Conservation (phyloP, 2,329 filamentous ascomycete genomes). For the Domatiomyces catenatus region DNA sequence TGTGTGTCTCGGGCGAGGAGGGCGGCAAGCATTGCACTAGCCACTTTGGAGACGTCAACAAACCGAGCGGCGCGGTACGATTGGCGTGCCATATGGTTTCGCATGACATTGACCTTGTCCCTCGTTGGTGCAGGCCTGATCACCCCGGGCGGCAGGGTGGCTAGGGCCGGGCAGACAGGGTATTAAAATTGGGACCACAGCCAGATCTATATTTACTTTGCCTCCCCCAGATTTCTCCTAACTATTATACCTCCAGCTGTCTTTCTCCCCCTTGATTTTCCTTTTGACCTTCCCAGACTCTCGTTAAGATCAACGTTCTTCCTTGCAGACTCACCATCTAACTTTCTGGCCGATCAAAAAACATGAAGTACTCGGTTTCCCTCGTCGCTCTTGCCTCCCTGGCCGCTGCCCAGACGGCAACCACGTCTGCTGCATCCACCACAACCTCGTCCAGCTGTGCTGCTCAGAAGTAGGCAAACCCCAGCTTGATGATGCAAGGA, state of each 20-base stretch:
- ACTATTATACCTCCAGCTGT: neutral
- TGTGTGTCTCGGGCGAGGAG: neutral
- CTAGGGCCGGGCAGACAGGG: neutral
- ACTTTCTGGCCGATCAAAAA: neutral
- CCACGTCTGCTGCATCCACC: slow-evolving; percentile 7
- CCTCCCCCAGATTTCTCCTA: neutral
- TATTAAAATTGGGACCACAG: too few species aligned
- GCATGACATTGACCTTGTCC: neutral
- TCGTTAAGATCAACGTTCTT: neutral
- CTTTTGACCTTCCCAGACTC: too few species aligned
- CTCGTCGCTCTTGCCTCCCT: slow-evolving; percentile 18
- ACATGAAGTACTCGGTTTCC: slow-evolving; percentile 8
- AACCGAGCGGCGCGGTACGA: neutral
- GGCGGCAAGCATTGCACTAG: neutral
- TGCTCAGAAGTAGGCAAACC: slow-evolving; percentile 17
- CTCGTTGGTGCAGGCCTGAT: neutral
- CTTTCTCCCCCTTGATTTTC: neutral
- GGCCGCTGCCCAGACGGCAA: slow-evolving; percentile 16
- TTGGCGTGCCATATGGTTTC: neutral
- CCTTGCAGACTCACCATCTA: neutral
- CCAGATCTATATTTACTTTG: neutral
- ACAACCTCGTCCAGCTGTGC: slow-evolving; percentile 11
- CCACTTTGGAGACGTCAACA: neutral
- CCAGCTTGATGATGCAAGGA: neutral
- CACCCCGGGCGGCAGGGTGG: too few species aligned